These are phyloP conservation scores for Botryotinia narcissicola DNA, from an alignment of 2,329 filamentous ascomycete species.

Conservation along the genomic window DNA sequence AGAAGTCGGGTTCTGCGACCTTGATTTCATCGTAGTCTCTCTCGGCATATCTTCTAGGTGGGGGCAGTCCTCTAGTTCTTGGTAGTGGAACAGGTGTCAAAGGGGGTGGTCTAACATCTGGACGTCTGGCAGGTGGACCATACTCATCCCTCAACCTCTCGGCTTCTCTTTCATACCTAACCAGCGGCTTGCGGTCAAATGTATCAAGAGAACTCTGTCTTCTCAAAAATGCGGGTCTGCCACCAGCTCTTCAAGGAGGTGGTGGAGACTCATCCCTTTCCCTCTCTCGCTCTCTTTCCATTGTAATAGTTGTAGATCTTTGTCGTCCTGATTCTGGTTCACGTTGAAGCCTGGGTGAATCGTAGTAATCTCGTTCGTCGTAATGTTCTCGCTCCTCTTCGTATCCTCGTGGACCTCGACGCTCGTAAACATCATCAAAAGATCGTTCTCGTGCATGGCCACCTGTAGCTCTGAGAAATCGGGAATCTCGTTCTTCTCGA, in stretches of 20 bases:
- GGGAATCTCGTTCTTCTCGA: conserved; percentile 50
- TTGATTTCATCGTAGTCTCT: conserved; percentile 64
- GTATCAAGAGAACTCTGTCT: conserved; percentile 89
- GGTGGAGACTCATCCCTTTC: conserved; percentile 32
- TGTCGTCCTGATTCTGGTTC: conserved; percentile 42
- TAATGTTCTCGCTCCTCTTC: conserved; percentile 39
- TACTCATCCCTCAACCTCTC: conserved; percentile 57
- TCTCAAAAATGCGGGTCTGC: conserved; percentile 66
- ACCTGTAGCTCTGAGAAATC: conserved; percentile 44
- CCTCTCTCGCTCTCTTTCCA: conserved; percentile 31
- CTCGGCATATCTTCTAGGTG: conserved; percentile 56
- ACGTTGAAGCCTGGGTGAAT: conserved; percentile 35
- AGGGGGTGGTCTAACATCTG: conserved; percentile 45
- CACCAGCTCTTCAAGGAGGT: conserved; percentile 41
- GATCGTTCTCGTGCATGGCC: conserved; percentile 47
- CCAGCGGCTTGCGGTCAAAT: conserved; percentile 72
- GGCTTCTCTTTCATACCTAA: conserved; percentile 41
- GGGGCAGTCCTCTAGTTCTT: conserved; percentile 58
- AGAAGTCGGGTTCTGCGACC: conserved; percentile 64
- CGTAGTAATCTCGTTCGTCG: conserved; percentile 46
- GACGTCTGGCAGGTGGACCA: conserved; percentile 50
- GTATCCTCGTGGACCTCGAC: conserved; percentile 39
- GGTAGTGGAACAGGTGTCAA: conserved; percentile 66
- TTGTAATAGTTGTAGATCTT: conserved; percentile 36
- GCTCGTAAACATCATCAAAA: conserved; percentile 50